These are phyloP conservation scores for Neonectria coccinea DNA, from an alignment of 2,329 filamentous ascomycete species.

Conservation along the genomic window DNA sequence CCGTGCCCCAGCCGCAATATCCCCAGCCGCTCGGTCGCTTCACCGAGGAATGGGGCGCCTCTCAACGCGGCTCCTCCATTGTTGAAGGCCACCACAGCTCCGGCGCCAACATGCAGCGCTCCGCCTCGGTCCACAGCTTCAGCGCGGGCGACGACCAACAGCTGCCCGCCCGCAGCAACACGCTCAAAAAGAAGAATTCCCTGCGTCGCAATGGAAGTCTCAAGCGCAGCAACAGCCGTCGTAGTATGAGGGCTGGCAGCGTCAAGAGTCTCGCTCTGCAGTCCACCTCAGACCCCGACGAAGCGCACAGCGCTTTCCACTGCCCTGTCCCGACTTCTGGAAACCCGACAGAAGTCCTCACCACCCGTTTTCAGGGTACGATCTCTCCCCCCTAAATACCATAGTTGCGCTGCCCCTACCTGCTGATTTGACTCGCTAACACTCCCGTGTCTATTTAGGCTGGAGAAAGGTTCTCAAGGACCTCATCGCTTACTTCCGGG, in stretches of 20 bases:
- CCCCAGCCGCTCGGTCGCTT: slow-evolving; percentile 62
- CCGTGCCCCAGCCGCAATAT: slow-evolving; percentile 38
- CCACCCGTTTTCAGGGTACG: slow-evolving; percentile 88
- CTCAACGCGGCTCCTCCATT: slow-evolving; percentile 74
- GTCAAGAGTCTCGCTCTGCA: slow-evolving; percentile 83
- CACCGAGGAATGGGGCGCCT: slow-evolving; percentile 78
- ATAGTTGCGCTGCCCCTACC: neutral
- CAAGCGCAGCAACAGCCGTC: slow-evolving; percentile 82
- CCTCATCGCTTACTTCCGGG: slow-evolving; percentile 91
- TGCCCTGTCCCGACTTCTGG: slow-evolving; percentile 90
- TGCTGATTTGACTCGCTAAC: slow-evolving; percentile 1
- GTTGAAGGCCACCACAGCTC: slow-evolving; percentile 59
- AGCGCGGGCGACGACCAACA: slow-evolving; percentile 59
- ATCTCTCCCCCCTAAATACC: slow-evolving; percentile 15
- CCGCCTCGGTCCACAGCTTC: slow-evolving; percentile 69
- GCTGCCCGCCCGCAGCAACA: slow-evolving; percentile 68
- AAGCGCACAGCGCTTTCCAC: slow-evolving; percentile 85
- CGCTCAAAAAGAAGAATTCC: slow-evolving; percentile 89
- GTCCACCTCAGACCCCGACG: slow-evolving; percentile 74
- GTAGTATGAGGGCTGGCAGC: slow-evolving; percentile 86
- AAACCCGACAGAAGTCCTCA: slow-evolving; percentile 87
- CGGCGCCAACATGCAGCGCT: slow-evolving; percentile 65
- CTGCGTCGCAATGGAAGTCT: slow-evolving; percentile 79
- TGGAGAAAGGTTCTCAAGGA: slow-evolving; percentile 98
- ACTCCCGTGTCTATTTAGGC: slow-evolving; percentile 66